phyloP scores from a whole-genome alignment of 768 basidiomycete species.

The Panaeolus papilionaceus region DNA sequence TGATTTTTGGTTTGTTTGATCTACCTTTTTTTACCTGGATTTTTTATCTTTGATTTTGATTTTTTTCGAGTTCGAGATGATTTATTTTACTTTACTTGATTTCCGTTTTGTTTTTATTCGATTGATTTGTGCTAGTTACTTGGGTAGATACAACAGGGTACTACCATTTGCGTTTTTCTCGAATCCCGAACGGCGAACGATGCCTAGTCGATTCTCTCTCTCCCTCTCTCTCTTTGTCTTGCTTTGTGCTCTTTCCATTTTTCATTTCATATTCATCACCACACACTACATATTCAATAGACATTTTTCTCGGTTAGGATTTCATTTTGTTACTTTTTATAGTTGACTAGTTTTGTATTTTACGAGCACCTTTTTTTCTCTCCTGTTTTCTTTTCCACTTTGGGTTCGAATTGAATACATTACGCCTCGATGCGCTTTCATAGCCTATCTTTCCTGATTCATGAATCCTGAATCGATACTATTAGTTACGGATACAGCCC shows the following conservation, averaged over 20 bases:
- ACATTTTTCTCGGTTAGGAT: neutral
- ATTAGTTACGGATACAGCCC: too few relatives aligned
- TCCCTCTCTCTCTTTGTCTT: neutral
- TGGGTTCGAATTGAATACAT: too few relatives aligned
- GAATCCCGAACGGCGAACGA: neutral
- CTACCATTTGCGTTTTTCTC: neutral
- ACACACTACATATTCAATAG: neutral
- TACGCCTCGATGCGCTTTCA: too few relatives aligned
- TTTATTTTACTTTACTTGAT: neutral
- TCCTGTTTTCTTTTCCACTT: too few relatives aligned
- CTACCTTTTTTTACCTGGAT: too few relatives aligned
- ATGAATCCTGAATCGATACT: too few relatives aligned
- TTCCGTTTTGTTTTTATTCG: neutral
- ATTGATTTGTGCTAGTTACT: too few relatives aligned
- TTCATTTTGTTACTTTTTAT: neutral
- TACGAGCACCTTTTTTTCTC: neutral
- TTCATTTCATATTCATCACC: neutral
- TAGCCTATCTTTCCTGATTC: too few relatives aligned
- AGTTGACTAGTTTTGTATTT: slow-evolving; percentile 10
- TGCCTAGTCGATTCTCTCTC: neutral
- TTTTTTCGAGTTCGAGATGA: too few relatives aligned
- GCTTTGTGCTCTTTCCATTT: neutral
- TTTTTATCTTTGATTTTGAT: too few relatives aligned
- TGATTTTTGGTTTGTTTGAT: too few relatives aligned
- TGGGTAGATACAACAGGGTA: too few relatives aligned